A percentile compares a stretch with the other conserved stretches of the same genome.
Evolutionary conservation across 2,329 filamentous ascomycete genomes (phyloP).

Genomic region (Aspergillus tubingensis): DNA sequence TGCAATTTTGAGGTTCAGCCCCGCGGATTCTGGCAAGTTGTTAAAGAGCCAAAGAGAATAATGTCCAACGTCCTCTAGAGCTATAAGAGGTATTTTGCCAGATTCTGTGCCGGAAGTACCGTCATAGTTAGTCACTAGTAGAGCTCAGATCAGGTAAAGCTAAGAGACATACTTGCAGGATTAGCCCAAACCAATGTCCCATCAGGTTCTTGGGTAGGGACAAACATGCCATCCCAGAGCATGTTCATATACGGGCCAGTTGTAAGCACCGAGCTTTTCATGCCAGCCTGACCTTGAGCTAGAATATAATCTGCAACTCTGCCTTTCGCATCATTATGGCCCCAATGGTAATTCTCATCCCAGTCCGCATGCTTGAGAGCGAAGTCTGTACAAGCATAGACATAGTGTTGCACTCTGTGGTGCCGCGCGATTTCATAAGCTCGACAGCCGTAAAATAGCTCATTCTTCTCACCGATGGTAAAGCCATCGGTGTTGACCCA

Average conservation of each 20-base stretch:
- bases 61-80: conserved; percentile 20
- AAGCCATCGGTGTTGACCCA: conserved; percentile 59
- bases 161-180: too few relatives aligned
- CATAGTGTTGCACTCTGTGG: conserved; percentile 47
- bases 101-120: too few relatives aligned
- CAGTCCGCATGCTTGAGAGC: not conserved
- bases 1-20: conserved; percentile 21
- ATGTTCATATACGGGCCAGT: conserved; percentile 53
- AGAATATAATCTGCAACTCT: not conserved
- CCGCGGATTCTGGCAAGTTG: conserved; percentile 13
- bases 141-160: too few relatives aligned
- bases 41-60: conserved; percentile 25
- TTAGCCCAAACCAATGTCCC: too few relatives aligned
- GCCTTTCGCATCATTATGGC: conserved; percentile 6
- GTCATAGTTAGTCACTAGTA: too few relatives aligned
- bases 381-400: conserved; percentile 3
- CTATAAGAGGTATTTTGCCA: too few relatives aligned
- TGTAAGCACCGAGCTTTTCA: conserved; percentile 39
- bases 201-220: too few relatives aligned
- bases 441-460: conserved; percentile 35
- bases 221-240: conserved; percentile 16
- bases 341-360: not conserved
- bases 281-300: conserved; percentile 30
- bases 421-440: conserved; percentile 46
- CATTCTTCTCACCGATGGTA: conserved; percentile 40